Base-by-base conservation (phyloP, 2,329 filamentous ascomycete species). In the Ceratocystiopsis minuta region DNA sequence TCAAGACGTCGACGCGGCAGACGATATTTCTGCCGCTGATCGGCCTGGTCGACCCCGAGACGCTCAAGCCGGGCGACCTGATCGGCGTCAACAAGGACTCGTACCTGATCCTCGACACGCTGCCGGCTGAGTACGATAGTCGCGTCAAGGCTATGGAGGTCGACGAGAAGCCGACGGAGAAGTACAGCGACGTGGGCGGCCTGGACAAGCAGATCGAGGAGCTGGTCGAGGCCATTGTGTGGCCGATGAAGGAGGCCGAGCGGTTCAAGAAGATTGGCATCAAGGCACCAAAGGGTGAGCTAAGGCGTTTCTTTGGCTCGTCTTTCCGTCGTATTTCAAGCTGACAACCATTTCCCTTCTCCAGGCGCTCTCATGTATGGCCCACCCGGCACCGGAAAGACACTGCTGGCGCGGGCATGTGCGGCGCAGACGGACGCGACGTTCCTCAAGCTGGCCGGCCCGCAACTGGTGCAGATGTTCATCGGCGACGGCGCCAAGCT, bases 91-190 rank as follows among this genome's bases (percentile, higher is more conserved):
- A 98, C 62, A 98, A 98, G 66, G 92, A 98, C 56, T 96, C 88
- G 45, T 98, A 98, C 59, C 77, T 98, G 33, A 84, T 98, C 50
- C 72, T 98, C 44, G 92, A 98, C 58, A 98, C 90, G 18, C 70
- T 98, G 50, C 90, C 90, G 2, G 90, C 90, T 38, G 92, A 98
- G 61, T 98, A 98, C 57, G 90, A 98, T 58, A 96, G 88, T 64
- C 78, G 90, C 60, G 90, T 98, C 51, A 98, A 98, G 68, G 92
- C 92, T 33, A 98, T 98, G 90, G 92, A 98, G 67, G 90, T 98
- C 9, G 90, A 98, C 55, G 92, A 98, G 72, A 98, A 98, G 70
- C 92, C 90, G 11, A 96, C 87, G 34, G 90, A 98, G 64, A 94
- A 96, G 65, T 98, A 98, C 66, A 90, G 80, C 42, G 90, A 98